Percentiles rank a stretch among this genome's conserved stretches.
Conservation (phyloP, 2,329 filamentous ascomycete genomes). For the Sporothrix dimorphospora region DNA sequence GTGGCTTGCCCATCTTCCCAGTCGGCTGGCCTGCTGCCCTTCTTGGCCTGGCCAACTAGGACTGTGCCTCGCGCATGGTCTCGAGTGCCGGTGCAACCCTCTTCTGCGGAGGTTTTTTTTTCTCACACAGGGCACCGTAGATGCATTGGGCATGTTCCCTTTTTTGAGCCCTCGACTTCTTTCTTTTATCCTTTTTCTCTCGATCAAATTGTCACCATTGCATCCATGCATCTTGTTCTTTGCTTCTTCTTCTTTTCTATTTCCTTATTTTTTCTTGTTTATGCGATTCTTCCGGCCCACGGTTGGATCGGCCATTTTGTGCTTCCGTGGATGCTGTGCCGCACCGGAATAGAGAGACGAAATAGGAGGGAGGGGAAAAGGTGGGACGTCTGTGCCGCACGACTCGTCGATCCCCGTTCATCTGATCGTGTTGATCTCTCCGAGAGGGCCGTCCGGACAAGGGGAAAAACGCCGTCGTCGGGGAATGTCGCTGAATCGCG, state of each 20-base stretch:
- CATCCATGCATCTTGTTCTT: not conserved
- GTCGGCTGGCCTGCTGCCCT: slow-evolving; percentile 8
- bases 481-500: slow-evolving; percentile 1
- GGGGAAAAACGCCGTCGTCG: not conserved
- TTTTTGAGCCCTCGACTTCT: not conserved
- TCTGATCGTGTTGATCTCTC: not conserved
- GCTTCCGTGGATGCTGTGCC: not conserved
- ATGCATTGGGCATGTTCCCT: not conserved
- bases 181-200: not conserved
- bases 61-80: not conserved
- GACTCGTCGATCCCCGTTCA: slow-evolving; percentile 11
- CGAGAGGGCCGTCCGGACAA: not conserved
- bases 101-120: not conserved
- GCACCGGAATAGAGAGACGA: not conserved
- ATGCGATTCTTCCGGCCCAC: not conserved
- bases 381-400: slow-evolving; percentile 9
- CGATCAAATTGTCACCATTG: not conserved
- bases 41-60: not conserved
- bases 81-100: slow-evolving; percentile 6
- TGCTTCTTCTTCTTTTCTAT: not conserved
- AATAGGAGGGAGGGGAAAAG: not conserved
- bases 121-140: not conserved
- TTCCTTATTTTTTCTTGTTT: not conserved
- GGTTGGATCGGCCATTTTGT: not conserved
- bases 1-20: not conserved